Evolutionary conservation across 495 filamentous ascomycete species (phyloP), one percentile per base, ranked within the genome.

Genomic region (Neurospora sp.): DNA sequence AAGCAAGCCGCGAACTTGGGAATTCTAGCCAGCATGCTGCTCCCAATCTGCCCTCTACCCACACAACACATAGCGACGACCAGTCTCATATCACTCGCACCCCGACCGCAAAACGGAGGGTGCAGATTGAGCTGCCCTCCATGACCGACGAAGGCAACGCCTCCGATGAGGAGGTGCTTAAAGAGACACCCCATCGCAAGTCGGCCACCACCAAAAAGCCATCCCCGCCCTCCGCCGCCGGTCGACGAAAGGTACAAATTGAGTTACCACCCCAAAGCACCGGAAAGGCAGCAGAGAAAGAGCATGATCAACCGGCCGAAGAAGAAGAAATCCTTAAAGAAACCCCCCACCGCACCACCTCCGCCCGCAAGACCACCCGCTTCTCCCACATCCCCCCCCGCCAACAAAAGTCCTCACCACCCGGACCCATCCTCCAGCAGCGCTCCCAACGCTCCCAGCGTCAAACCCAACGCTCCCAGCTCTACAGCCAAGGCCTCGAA

Each of bases 401-500:
- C 75, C 54, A 44, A 44, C 42, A 66, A 16, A 74, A 74, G 71
- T 69, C 9, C 39, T 69, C 54, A 14, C 62, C 38, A 69, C 76
- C 48, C 69, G 73, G 12, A 71, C 72, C 44, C n/a, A 69, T 70
- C 42, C 72, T 48, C 31, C 75, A 71, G 76, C 79, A 62, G 7
- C 31, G 74, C 2, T 79, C 79, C 20, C 74, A 74, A 72, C 71
- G 16, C 31, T 44, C 41, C 12, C 69, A 39, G 69, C 77, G 54
- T 42, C 74, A 59, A 14, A 70, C 70, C 42, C 74, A 59, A 69
- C 37, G 74, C 1, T 80, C 79, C 23, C 80, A 81, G 39, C 76
- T 78, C 38, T 82, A 80, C 48, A 84, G 79, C 70, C 86, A 86
- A 72, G 79, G 77, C 27, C 72, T 84, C 23, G 85, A 87, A 72